Evolutionary conservation across 805 yeast genomes (phyloP).

Genomic region (Maudiozyma serrabonitensis): DNA sequence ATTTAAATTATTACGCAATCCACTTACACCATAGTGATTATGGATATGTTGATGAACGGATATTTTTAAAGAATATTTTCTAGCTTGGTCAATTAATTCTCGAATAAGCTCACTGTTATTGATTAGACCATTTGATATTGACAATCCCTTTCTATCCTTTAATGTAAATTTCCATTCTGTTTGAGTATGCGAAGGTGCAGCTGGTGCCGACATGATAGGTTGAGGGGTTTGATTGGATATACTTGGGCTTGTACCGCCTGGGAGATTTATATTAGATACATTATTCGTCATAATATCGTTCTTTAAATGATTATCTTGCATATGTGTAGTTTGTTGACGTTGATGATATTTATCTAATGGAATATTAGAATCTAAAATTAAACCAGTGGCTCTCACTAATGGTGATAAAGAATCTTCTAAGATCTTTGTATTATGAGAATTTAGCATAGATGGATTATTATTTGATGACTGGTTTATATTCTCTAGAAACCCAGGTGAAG

Average conservation of each 20-base stretch:
- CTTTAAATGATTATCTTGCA: not conserved
- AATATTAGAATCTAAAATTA: not conserved
- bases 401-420: constrained; percentile 2
- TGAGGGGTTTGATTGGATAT: not conserved
- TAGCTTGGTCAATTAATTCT: constrained; percentile 51
- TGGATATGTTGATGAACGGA: constrained; percentile 82
- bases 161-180: constrained; percentile 59
- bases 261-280: too few species aligned
- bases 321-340: not conserved
- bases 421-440: not conserved
- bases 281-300: not conserved
- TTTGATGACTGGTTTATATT: not conserved
- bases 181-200: constrained; percentile 6
- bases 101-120: constrained; percentile 45
- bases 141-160: constrained; percentile 36
- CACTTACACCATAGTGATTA: constrained; percentile 45
- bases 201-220: not conserved
- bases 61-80: constrained; percentile 43
- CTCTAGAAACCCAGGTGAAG: constrained; percentile 1
- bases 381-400: not conserved
- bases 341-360: not conserved
- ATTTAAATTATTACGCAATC: not conserved
- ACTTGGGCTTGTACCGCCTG: too few species aligned
- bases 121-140: constrained; percentile 43
- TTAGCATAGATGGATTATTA: not conserved